Conservation (phyloP, 306 rosid genomes). For the Fragaria ananassa region DNA sequence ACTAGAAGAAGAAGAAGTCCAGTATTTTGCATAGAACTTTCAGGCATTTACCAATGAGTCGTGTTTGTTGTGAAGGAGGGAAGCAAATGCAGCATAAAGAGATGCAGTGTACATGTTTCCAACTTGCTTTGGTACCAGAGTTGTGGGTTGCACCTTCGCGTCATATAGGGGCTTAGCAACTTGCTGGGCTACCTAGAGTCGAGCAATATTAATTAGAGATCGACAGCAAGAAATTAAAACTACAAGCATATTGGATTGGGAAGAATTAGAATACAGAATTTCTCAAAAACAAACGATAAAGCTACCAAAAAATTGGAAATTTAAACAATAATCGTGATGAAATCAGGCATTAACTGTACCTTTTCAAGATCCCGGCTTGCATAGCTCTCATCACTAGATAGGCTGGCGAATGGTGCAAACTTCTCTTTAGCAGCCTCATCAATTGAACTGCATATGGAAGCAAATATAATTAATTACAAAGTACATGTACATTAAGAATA, state of each 20-base stretch:
- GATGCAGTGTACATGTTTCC: slow-evolving; percentile 99
- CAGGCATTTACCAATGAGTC: slow-evolving; percentile 60
- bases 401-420: slow-evolving; percentile 62
- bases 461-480: slow-evolving; percentile 20
- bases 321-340: not conserved
- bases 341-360: slow-evolving; percentile 40
- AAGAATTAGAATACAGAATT: not conserved
- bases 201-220: slow-evolving; percentile 15
- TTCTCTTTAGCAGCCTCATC: slow-evolving; percentile 77
- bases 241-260: not conserved
- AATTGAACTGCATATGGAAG: slow-evolving; percentile 55
- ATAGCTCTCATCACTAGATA: slow-evolving; percentile 86
- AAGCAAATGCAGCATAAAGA: slow-evolving; percentile 89
- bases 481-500: slow-evolving; percentile 20
- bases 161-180: slow-evolving; percentile 79
- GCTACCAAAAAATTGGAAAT: not conserved
- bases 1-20: not conserved
- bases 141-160: slow-evolving; percentile 84
- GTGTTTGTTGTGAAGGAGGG: slow-evolving; percentile 78
- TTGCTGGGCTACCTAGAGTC: slow-evolving; percentile 76
- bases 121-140: slow-evolving; percentile 89
- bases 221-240: slow-evolving; percentile 22
- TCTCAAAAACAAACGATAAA: not conserved
- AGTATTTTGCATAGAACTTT: not conserved
- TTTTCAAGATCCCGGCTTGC: slow-evolving; percentile 96